These are phyloP conservation scores for Eugenia klotzschiana DNA, from an alignment of 441 rosid genomes.

Conservation along the genomic window DNA sequence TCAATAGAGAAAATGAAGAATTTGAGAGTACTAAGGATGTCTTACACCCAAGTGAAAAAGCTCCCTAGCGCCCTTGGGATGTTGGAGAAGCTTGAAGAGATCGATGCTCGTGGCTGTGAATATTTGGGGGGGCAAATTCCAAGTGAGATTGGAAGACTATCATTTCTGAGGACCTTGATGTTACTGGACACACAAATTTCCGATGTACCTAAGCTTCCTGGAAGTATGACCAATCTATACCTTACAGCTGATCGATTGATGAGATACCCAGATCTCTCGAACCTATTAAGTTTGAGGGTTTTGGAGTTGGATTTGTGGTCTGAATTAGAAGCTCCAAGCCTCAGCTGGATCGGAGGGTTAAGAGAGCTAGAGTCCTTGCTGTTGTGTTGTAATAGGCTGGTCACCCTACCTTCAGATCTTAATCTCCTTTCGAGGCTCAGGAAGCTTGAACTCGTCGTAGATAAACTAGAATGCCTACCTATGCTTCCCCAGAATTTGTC, in stretches of 20 bases:
- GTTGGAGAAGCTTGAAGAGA: background rate
- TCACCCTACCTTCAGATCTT: background rate
- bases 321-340: background rate
- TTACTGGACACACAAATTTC: background rate
- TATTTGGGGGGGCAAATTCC: background rate
- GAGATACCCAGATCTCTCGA: background rate
- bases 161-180: background rate
- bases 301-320: fast-evolving
- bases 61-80: background rate
- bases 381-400: background rate
- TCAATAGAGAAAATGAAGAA: background rate
- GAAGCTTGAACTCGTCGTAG: background rate
- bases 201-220: background rate
- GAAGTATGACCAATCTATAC: background rate
- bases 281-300: background rate
- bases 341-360: background rate
- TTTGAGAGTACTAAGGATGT: background rate
- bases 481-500: background rate
- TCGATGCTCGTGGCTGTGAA: fast-evolving
- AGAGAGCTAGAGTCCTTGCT: background rate
- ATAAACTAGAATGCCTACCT: background rate
- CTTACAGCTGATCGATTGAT: background rate
- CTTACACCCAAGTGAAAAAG: fast-evolving
- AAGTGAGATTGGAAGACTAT: background rate
- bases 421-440: background rate